Base-by-base conservation (phyloP, 331 rosid genomes). In the Prunus yedoensis region DNA sequence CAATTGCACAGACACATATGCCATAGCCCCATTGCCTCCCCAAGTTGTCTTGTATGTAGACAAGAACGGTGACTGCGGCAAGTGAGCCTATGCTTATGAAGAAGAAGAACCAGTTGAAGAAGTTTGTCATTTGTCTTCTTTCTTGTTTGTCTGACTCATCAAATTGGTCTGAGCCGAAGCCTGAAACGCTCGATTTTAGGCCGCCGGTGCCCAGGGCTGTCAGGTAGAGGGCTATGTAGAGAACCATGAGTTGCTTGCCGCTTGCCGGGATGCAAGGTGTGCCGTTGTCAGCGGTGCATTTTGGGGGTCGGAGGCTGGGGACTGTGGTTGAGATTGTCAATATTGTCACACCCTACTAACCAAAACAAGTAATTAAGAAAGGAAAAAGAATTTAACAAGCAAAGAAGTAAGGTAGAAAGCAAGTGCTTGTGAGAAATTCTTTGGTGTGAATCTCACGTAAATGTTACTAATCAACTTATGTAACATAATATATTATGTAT, bases 21-120 rank as follows among this genome's bases (percentile, higher is more conserved):
- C 99, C 99, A 57, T 91, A 94, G 0, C 97, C 99, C 97, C 96
- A 91, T 16, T 53, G 65, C 61, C 99, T 84, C 1, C 99, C 97
- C 56, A 84, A 6, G 82, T 90, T 87, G 80, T 91, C 99, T 47
- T 94, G 85, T 45, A 94, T 79, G 77, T 90, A 94, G 0, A 94
- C 96, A 2, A 94, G 93, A 72, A 94, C 49, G 0, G 96, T 91
- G 35, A 87, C 91, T 2, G 97, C 99, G 0, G 47, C 80, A 3
- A 94, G 82, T 0, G 99, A 90, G 11, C 99, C 97, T 12, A 85
- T 70, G 85, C 96, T 94, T 17, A 90, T 90, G 68, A 94, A 89
- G 85, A 94, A 94, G 81, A 88, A 91, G 89, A 89, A 94, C 98
- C 98, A 94, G 67, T 81, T 89, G 81, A 94, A 89, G 83, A 94